phyloP scores from a whole-genome alignment of 768 basidiomycete species.

The Russula ochroleuca region DNA sequence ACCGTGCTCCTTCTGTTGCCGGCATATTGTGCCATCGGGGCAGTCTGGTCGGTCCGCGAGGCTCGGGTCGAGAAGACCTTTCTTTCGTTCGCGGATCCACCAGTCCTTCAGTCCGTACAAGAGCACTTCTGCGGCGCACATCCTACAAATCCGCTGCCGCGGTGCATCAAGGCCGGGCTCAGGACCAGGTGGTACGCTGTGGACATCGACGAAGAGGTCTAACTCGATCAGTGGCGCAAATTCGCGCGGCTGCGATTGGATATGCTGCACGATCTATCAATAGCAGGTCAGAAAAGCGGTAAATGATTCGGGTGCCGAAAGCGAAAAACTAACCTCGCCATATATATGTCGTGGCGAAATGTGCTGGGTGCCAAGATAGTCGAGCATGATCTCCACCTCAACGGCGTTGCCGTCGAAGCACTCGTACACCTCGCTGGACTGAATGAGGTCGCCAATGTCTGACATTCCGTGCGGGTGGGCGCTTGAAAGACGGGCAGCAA shows the following conservation, averaged over 20 bases:
- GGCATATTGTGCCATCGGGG: slow-evolving; percentile 54
- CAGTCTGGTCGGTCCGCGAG: slow-evolving; percentile 66
- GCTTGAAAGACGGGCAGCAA: slow-evolving; percentile 49
- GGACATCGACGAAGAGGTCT: slow-evolving; percentile 67
- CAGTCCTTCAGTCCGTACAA: slow-evolving; percentile 74
- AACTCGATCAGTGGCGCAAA: slow-evolving; percentile 65
- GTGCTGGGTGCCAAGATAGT: slow-evolving; percentile 62
- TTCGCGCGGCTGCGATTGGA: slow-evolving; percentile 55
- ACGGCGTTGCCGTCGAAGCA: slow-evolving; percentile 72
- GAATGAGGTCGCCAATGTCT: slow-evolving; percentile 70
- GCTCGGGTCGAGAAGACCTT: slow-evolving; percentile 55
- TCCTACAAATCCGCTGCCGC: slow-evolving; percentile 59
- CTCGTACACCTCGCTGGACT: slow-evolving; percentile 72
- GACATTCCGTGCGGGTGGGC: slow-evolving; percentile 69
- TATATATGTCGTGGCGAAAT: slow-evolving; percentile 71
- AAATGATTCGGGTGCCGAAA: slow-evolving; percentile 32
- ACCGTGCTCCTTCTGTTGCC: slow-evolving; percentile 64
- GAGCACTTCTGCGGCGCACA: slow-evolving; percentile 71
- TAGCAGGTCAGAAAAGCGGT: background rate
- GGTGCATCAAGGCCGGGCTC: slow-evolving; percentile 57
- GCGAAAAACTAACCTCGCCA: slow-evolving; percentile 45
- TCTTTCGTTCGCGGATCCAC: slow-evolving; percentile 77
- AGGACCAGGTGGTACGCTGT: slow-evolving; percentile 49
- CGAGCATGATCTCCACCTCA: slow-evolving; percentile 81
- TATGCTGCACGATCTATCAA: slow-evolving; percentile 55